phyloP scores from a whole-genome alignment of 2,329 filamentous ascomycete genomes.

The Alternaria arborescens region DNA sequence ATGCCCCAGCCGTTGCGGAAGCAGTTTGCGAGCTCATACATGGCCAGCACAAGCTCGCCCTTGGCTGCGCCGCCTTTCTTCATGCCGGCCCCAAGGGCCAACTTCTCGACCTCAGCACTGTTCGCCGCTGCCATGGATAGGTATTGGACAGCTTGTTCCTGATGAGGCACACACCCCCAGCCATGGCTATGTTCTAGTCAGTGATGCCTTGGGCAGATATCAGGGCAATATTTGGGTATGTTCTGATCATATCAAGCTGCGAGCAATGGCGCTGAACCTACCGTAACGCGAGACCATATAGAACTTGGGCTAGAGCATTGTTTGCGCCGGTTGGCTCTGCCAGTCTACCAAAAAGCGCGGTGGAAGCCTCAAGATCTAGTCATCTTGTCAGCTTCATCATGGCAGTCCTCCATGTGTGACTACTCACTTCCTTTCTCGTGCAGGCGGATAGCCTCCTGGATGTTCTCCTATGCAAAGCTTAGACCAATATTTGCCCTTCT shows the following conservation, averaged over 20 bases:
- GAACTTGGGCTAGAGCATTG: conserved; percentile 92
- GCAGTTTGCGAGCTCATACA: conserved; percentile 91
- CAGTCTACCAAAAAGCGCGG: conserved; percentile 82
- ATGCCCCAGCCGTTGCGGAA: conserved; percentile 97
- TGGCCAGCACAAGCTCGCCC: conserved; percentile 93
- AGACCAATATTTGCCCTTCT: conserved; percentile 19
- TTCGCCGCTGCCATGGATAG: conserved; percentile 90
- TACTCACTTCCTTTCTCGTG: conserved; percentile 77
- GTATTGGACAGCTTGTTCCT: conserved; percentile 78
- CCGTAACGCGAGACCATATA: conserved; percentile 92
- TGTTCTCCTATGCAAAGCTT: conserved; percentile 62
- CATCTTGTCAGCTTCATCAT: conserved; percentile 24
- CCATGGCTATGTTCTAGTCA: conserved; percentile 71
- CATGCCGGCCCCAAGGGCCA: conserved; percentile 84
- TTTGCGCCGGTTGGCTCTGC: conserved; percentile 86
- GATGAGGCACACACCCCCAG: conserved; percentile 84
- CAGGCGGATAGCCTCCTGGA: conserved; percentile 93
- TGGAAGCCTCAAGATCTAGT: conserved; percentile 74
- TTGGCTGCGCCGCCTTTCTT: conserved; percentile 95
- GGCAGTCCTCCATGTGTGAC: background rate
- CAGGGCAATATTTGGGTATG: conserved; percentile 38
- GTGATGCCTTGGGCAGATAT: conserved; percentile 23
- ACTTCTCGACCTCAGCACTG: conserved; percentile 83
- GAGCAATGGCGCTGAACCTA: conserved; percentile 53
- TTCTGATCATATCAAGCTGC: conserved; percentile 13